Base-by-base conservation (phyloP, 352 stramenopile species). In the Globisporangium spiculum region DNA sequence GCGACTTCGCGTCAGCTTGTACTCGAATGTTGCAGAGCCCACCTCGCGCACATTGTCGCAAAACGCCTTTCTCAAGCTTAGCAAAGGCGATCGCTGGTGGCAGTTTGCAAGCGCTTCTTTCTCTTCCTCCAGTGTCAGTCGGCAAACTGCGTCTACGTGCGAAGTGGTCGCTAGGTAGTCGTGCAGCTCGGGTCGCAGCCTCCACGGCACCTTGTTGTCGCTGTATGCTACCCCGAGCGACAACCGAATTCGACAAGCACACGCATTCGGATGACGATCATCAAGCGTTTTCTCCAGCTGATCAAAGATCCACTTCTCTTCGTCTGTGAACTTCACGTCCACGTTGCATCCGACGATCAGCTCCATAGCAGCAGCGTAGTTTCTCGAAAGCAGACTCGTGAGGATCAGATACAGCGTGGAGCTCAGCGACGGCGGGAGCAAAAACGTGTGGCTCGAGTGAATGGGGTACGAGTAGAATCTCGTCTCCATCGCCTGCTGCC, bases 391-490 rank as follows among this genome's bases (percentile, higher is more conserved):
- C 71, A 99, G 91, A 66, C 96, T 98, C 68, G 98, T 96, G 20
- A 99, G 79, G 71, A 99, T 98, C 38, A 99, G 84, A 78, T 99
- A 99, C 27, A 99, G 83, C 18, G 96, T 98, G 4, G 96, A 98
- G 52, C 96, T 98, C 7, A 99, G 80, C 6, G 96, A 98, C 26
- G 97, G 94, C 24, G 96, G 98, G 20, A 98, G 86, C 46, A 99
- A 67, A 67, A 99, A 99, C 3, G 88, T 94, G 60, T 91, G 78
- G 20, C 95, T 99, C 30, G 95, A 98, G 77, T 99, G 97, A 56
- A 99, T 93, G 20, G 97, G 97, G 76, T 99, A 99, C 26, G 98
- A 81, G 77, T 99, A 99, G 68, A 98, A 98, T 38, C 97, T 86
- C 60, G 89, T 95, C 58, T 96, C 85, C 84, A 98, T 96, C 6